Evolutionary conservation across 192 early-diverging fungal species (phyloP).

Genomic region (Gorgonomyces haynaldii): DNA sequence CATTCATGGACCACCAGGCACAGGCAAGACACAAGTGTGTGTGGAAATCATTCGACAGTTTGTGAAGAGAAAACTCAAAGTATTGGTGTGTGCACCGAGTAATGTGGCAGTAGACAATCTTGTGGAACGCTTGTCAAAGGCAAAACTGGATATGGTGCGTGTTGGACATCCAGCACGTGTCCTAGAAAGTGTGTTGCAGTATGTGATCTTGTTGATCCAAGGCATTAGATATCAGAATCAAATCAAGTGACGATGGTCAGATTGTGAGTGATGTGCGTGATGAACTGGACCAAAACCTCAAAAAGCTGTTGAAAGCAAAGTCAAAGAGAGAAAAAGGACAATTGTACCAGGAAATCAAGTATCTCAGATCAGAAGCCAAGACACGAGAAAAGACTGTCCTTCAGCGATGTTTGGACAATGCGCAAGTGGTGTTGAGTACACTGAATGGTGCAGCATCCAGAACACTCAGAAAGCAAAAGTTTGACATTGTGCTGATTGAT

Average conservation of each 20-base stretch:
- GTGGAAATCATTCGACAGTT: conserved; percentile 80
- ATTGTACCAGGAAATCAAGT: conserved; percentile 50
- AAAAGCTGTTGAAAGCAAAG: conserved; percentile 51
- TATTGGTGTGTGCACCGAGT: conserved; percentile 81
- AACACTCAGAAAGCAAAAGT: conserved; percentile 42
- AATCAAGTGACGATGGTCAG: conserved; percentile 55
- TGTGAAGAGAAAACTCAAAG: conserved; percentile 35
- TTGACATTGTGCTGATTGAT: conserved; percentile 81
- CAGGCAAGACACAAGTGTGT: conserved; percentile 80
- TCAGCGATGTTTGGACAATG: conserved; percentile 37
- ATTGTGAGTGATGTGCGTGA: conserved; percentile 61
- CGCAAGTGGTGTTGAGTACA: conserved; percentile 66
- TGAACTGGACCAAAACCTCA: conserved; percentile 63
- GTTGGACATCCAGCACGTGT: conserved; percentile 80
- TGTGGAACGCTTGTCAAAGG: conserved; percentile 60
- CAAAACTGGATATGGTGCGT: conserved; percentile 56
- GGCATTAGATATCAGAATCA: conserved; percentile 59
- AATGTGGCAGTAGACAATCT: conserved; percentile 76
- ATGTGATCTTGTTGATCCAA: too few species aligned
- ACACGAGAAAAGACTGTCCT: conserved; percentile 60
- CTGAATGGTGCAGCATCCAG: conserved; percentile 56
- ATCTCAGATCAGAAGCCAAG: conserved; percentile 50
- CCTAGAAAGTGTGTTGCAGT: conserved; percentile 49
- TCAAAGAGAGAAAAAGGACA: conserved; percentile 45
- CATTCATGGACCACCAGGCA: conserved; percentile 72